Evolutionary conservation across 2,329 filamentous ascomycete species (phyloP).

Genomic region (Penicillium sp.): DNA sequence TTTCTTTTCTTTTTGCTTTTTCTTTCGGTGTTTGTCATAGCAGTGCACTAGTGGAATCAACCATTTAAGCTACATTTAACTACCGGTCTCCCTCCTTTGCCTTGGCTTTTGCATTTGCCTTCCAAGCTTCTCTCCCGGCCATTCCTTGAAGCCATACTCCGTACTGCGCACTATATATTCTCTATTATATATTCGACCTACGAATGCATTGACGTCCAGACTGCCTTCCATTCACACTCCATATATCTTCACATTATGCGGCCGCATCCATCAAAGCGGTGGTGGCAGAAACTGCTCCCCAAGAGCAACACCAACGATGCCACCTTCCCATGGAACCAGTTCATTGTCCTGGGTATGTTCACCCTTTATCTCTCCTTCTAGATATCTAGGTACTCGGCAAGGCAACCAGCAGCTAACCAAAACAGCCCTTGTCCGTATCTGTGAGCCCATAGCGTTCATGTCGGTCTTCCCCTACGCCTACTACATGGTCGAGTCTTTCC

Average conservation of each 20-base stretch:
- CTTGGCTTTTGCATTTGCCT: neutral
- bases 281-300: conserved; percentile 2
- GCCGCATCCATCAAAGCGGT: conserved; percentile 5
- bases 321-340: conserved; percentile 13
- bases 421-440: conserved; percentile 85
- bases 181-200: neutral
- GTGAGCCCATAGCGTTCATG: conserved; percentile 99
- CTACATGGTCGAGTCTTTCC: conserved; percentile 92
- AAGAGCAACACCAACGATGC: neutral
- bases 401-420: conserved; percentile 2
- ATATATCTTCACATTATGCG: conserved; percentile 3
- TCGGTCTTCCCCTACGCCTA: conserved; percentile 98
- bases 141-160: neutral
- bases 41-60: neutral
- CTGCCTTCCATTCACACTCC: too few relatives aligned
- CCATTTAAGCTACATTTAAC: neutral
- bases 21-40: neutral
- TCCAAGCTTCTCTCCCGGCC: too few relatives aligned
- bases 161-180: neutral
- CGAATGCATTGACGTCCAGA: neutral
- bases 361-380: neutral
- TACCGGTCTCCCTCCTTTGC: neutral
- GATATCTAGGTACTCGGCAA: conserved; percentile 12
- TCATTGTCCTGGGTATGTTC: conserved; percentile 39
- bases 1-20: neutral